Percentiles rank a stretch among this genome's conserved stretches.
Conservation (phyloP, 2,329 filamentous ascomycete genomes). For the Orbilia blumenaviensis region DNA sequence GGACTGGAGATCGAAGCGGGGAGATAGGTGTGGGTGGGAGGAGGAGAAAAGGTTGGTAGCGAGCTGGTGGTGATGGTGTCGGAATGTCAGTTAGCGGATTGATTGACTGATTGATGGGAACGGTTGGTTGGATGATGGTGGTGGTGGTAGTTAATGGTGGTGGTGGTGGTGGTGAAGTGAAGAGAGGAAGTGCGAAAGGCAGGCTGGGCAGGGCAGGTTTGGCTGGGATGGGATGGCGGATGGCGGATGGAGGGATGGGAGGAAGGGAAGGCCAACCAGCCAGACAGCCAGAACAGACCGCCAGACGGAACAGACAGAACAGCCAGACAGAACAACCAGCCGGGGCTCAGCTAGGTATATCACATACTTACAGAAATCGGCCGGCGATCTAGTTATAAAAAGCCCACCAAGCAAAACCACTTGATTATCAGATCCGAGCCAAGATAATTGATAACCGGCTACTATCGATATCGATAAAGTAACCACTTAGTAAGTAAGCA, state of each 20-base stretch:
- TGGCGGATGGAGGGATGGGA: not conserved
- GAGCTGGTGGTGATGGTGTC: constrained; percentile 16
- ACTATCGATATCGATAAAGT: constrained; percentile 10
- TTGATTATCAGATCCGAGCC: too few species aligned
- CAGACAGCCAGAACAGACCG: constrained; percentile 1
- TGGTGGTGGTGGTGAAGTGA: constrained; percentile 43
- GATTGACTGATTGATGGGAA: constrained; percentile 18
- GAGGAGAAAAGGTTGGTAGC: constrained; percentile 33
- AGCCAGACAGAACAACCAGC: not conserved
- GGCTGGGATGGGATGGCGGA: constrained; percentile 16
- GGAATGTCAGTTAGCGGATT: not conserved
- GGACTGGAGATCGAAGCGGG: constrained; percentile 7
- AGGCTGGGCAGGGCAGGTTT: constrained; percentile 19
- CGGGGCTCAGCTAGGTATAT: too few species aligned
- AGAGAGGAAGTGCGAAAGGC: constrained; percentile 32
- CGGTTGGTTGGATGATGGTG: constrained; percentile 25
- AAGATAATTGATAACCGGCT: not conserved
- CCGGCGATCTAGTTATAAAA: constrained; percentile 9
- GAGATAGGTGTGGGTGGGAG: constrained; percentile 10
- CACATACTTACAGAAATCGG: too few species aligned
- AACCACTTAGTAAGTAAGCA: too few species aligned
- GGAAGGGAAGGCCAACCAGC: constrained; percentile 49
- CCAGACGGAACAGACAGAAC: not conserved
- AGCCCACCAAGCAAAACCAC: not conserved
- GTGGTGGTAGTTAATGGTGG: constrained; percentile 30